These are phyloP conservation scores for Crithidia expoeki DNA, from an alignment of 208 protist species.

Conservation along the genomic window DNA sequence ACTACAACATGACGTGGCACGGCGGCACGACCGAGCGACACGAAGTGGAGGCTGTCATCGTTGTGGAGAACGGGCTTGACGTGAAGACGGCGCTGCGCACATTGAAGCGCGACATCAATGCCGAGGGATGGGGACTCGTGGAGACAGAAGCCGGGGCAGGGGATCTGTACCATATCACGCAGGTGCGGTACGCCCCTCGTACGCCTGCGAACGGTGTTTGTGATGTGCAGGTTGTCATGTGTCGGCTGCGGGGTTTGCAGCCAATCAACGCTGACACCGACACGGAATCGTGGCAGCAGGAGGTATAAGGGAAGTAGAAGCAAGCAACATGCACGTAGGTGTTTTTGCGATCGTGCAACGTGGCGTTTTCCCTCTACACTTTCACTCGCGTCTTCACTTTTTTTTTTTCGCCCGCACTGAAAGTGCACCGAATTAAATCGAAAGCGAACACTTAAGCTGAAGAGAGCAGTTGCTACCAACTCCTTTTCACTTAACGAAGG, in stretches of 20 bases:
- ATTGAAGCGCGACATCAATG: conserved; percentile 43
- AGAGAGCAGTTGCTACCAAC: no score
- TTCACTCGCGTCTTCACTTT: no score
- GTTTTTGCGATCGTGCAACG: no score
- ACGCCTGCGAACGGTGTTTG: neutral
- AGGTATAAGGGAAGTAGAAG: neutral
- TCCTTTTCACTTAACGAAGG: no score
- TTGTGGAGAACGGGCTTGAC: conserved; percentile 30
- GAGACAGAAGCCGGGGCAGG: conserved; percentile 37
- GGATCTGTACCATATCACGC: conserved; percentile 34
- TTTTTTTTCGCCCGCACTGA: no score
- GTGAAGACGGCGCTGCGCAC: conserved; percentile 30
- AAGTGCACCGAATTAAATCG: no score
- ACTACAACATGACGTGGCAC: conserved; percentile 40
- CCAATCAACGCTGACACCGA: conserved; percentile 16
- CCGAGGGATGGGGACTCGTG: conserved; percentile 64
- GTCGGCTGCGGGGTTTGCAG: conserved; percentile 8
- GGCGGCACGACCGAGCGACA: conserved; percentile 2
- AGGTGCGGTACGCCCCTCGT: conserved; percentile 3
- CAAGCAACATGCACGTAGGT: no score
- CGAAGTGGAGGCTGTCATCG: conserved; percentile 19
- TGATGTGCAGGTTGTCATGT: conserved; percentile 15
- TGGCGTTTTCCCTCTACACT: no score
- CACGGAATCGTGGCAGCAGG: neutral
- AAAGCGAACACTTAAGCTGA: no score